These are phyloP conservation scores for Linnemannia elongata DNA, from an alignment of 192 early-diverging fungal species.

Conservation along the genomic window DNA sequence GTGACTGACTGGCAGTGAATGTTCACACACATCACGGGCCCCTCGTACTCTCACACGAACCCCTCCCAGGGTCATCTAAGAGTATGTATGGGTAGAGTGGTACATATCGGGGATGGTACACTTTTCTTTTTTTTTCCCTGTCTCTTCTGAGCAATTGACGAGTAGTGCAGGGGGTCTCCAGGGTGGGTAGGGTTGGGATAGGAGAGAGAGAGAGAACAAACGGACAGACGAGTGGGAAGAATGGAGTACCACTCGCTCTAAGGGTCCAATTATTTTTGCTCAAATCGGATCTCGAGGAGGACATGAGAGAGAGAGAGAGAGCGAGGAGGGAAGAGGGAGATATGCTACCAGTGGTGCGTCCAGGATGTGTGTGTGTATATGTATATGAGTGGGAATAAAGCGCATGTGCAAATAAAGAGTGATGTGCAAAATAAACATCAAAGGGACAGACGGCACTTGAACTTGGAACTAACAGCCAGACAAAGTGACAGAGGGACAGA, in stretches of 20 bases:
- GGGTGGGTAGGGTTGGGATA: background rate
- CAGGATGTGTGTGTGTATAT: background rate
- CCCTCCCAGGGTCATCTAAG: background rate
- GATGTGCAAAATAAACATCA: constrained; percentile 1
- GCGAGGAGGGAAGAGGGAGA: too few species aligned
- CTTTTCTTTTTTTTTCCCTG: background rate
- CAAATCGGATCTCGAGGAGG: too few species aligned
- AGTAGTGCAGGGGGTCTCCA: background rate
- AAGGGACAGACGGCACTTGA: background rate
- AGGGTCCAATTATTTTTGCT: too few species aligned
- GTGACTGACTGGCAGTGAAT: background rate
- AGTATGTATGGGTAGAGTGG: background rate
- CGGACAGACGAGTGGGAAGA: too few species aligned
- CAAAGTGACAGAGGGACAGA: background rate
- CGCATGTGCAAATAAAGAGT: background rate
- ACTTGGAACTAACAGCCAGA: background rate
- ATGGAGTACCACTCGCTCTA: too few species aligned
- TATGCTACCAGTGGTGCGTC: background rate
- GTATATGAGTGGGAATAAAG: too few species aligned
- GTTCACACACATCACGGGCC: background rate
- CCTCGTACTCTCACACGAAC: background rate
- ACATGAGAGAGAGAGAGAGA: too few species aligned
- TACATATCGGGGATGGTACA: constrained; percentile 5
- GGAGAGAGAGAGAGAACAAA: background rate
- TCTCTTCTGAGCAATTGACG: background rate